phyloP scores from a whole-genome alignment of 805 yeast species.

The Saturnispora gosingensis region DNA sequence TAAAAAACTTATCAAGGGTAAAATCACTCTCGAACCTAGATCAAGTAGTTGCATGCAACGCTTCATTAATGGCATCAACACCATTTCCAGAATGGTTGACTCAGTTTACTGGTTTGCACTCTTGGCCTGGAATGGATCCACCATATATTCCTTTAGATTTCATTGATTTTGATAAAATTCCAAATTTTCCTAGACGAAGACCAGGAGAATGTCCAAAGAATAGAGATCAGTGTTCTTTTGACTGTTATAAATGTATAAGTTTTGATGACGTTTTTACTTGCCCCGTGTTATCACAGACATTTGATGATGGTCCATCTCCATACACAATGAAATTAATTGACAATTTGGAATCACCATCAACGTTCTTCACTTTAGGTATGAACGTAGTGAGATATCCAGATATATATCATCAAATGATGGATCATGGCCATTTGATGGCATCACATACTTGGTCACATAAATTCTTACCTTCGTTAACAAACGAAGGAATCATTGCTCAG shows the following conservation, averaged over 20 bases:
- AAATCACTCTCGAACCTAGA: background rate
- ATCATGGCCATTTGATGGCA: slow-evolving; percentile 69
- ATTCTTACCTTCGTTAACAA: slow-evolving; percentile 65
- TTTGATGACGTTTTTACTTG: slow-evolving; percentile 74
- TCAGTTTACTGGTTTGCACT: slow-evolving; percentile 58
- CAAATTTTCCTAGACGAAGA: slow-evolving; percentile 37
- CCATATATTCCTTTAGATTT: slow-evolving; percentile 80
- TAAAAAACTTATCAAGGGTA: background rate
- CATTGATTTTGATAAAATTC: slow-evolving; percentile 47
- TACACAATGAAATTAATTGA: slow-evolving; percentile 53
- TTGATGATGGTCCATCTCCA: slow-evolving; percentile 91
- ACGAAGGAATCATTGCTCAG: slow-evolving; percentile 81
- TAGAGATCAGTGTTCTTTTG: slow-evolving; percentile 66
- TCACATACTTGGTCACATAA: slow-evolving; percentile 93
- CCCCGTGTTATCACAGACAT: slow-evolving; percentile 68
- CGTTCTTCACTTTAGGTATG: slow-evolving; percentile 80
- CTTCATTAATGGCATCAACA: slow-evolving; percentile 20
- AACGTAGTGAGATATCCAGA: slow-evolving; percentile 74
- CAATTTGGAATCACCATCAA: slow-evolving; percentile 45
- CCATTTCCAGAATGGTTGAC: slow-evolving; percentile 71
- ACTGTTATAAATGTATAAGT: slow-evolving; percentile 70
- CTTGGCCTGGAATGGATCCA: slow-evolving; percentile 85
- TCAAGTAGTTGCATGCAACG: slow-evolving; percentile 12
- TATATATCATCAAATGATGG: slow-evolving; percentile 46
- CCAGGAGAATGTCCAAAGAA: slow-evolving; percentile 52